A percentile compares a stretch with the other conserved stretches of the same genome.
Evolutionary conservation across 2,329 filamentous ascomycete genomes (phyloP).

Genomic region (Sclerotinia glacialis): DNA sequence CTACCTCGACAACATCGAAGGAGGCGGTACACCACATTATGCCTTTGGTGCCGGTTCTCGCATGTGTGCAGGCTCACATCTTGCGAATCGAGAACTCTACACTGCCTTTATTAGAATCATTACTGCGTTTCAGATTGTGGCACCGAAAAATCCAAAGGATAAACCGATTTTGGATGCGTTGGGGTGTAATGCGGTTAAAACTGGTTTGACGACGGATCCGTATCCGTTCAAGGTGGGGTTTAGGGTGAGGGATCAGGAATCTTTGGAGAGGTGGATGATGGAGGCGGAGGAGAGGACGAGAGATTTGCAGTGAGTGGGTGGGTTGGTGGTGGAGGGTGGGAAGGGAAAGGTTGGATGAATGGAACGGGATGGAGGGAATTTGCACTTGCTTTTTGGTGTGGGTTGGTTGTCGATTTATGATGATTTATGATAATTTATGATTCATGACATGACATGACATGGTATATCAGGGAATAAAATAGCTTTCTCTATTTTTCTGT

Average conservation of each 20-base stretch:
- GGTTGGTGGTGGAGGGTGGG: background rate
- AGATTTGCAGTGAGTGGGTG: constrained; percentile 18
- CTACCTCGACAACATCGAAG: constrained; percentile 55
- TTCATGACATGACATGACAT: too few relatives aligned
- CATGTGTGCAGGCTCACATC: constrained; percentile 62
- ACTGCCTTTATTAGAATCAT: constrained; percentile 59
- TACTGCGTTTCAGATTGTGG: constrained; percentile 54
- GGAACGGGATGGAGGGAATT: too few relatives aligned
- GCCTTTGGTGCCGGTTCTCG: constrained; percentile 61
- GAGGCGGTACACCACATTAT: constrained; percentile 58
- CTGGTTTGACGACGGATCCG: constrained; percentile 58
- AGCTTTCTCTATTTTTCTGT: too few relatives aligned
- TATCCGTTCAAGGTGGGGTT: constrained; percentile 61
- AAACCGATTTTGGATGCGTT: constrained; percentile 55
- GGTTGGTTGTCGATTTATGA: too few relatives aligned
- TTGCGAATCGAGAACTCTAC: constrained; percentile 62
- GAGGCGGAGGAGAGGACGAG: constrained; percentile 40
- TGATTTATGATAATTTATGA: too few relatives aligned
- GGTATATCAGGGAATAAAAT: too few relatives aligned
- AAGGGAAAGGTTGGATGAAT: too few relatives aligned
- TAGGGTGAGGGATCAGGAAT: constrained; percentile 46
- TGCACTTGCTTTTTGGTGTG: too few relatives aligned
- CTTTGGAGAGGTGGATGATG: constrained; percentile 53
- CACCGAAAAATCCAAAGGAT: constrained; percentile 47
- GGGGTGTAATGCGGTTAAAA: constrained; percentile 56